Percentiles rank a stretch among this genome's conserved stretches.
Evolutionary conservation across 2,329 filamentous ascomycete species (phyloP).

Genomic region (Mycosphaerella sp.): DNA sequence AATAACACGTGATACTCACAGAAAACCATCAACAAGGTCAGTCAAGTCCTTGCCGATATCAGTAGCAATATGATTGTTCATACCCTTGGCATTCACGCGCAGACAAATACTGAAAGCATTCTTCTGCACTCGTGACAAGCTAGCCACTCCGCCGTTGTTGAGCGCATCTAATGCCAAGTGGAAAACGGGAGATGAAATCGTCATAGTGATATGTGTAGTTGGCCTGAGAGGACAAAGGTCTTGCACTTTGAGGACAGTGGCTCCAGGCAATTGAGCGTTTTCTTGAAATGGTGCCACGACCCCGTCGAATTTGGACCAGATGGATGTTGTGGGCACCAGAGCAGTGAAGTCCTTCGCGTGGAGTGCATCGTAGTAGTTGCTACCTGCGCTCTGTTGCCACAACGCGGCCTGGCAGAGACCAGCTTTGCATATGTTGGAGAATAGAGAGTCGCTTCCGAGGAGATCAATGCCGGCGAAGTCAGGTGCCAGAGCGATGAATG

Average conservation of each 20-base stretch:
- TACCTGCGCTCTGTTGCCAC: conserved; percentile 30
- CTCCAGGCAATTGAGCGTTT: conserved; percentile 30
- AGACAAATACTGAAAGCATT: conserved; percentile 16
- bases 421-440: conserved; percentile 23
- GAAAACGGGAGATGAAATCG: conserved; percentile 28
- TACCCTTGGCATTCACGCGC: conserved; percentile 20
- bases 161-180: conserved; percentile 29
- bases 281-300: conserved; percentile 25
- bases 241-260: conserved; percentile 23
- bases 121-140: conserved; percentile 9
- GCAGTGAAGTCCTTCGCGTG: conserved; percentile 23
- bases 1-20: conserved; percentile 15
- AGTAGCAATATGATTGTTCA: conserved; percentile 19
- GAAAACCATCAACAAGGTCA: conserved; percentile 22
- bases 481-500: conserved; percentile 28
- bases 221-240: conserved; percentile 26
- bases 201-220: conserved; percentile 25
- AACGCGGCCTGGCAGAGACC: conserved; percentile 28
- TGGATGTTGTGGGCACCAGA: conserved; percentile 28
- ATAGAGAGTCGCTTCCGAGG: conserved; percentile 17
- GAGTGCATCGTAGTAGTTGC: conserved; percentile 28
- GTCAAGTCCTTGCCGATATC: conserved; percentile 16
- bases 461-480: conserved; percentile 30
- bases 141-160: conserved; percentile 26
- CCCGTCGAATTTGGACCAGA: conserved; percentile 28